Base-by-base conservation (phyloP, 2,329 filamentous ascomycete genomes). In the Ceratocystis eucalypticola region DNA sequence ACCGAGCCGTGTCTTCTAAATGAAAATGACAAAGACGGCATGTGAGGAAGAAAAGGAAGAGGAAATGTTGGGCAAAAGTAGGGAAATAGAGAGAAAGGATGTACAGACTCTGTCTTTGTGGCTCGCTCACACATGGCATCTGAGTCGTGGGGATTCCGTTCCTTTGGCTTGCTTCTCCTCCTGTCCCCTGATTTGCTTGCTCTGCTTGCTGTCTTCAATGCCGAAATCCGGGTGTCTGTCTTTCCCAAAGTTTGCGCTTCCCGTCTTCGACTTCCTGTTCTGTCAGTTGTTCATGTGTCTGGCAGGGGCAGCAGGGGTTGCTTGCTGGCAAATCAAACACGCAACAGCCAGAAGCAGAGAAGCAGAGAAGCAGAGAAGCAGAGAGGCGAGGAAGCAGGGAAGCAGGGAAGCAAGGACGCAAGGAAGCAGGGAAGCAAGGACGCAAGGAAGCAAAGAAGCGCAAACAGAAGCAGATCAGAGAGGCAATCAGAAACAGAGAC, bases 181-280 rank as follows among this genome's bases (percentile, higher is more conserved):
- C 53, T 57, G 53, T 50, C 5, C n/a, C 46, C 46, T 50, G 22
- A 12, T 17, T 33, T 28, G 22, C 22, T 57, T 30, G 25, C 22
- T 28, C 53, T 15, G 10, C 5, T 30, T 57, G 53, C 25, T 37
- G 8, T 57, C 53, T 57, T 57, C 22, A 28, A 57, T 57, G 53
- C 20, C 22, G 53, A 57, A 28, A 57, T 15, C 53, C 22, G 53
- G 53, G 25, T 55, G 17, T 55, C 50, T 20, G n/a, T 55, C 50
- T 12, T 12, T 28, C 50, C 33, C 33, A 37, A 25, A 55, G 50
- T 55, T 55, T 55, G 50, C 50, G 10, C 22, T 17, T 57, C 25
- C 53, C 53, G 53, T 57, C 53, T 30, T 57, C 53, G 53, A 57
- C 53, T 57, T 57, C 53, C 53, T 57, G 53, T 33, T 57, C 25